phyloP scores from a whole-genome alignment of 257 asterid genomes.

The Knoxia roxburghii region DNA sequence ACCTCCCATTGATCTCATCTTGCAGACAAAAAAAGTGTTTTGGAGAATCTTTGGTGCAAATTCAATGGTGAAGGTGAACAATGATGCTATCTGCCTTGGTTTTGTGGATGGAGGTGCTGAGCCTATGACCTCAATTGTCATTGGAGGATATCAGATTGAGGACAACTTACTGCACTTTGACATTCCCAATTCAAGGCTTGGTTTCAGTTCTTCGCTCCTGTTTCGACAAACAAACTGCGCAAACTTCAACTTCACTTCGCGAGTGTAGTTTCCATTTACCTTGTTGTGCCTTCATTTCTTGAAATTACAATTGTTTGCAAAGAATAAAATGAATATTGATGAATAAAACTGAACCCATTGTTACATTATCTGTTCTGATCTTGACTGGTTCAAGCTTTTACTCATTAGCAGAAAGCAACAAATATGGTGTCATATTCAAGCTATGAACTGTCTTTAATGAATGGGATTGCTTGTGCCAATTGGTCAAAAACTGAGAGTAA shows the following conservation, averaged over 20 bases:
- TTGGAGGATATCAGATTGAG: conserved; percentile 34
- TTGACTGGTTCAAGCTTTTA: not conserved
- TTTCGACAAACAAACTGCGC: conserved; percentile 19
- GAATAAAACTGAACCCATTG: not conserved
- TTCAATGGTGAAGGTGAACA: conserved; percentile 47
- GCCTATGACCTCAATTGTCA: conserved; percentile 40
- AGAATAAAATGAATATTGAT: not conserved
- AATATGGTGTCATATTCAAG: not conserved
- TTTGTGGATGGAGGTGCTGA: conserved; percentile 46
- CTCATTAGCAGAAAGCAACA: not conserved
- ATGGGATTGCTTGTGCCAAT: not conserved
- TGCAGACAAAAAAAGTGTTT: conserved; percentile 12
- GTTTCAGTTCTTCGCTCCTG: conserved; percentile 27
- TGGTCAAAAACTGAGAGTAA: not conserved
- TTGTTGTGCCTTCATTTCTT: not conserved
- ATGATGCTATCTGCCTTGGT: conserved; percentile 40
- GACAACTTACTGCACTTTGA: conserved; percentile 32
- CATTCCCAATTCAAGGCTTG: conserved; percentile 22
- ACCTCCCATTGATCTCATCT: conserved; percentile 25
- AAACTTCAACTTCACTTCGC: conserved; percentile 26
- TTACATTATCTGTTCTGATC: not conserved
- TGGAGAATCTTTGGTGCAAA: conserved; percentile 46
- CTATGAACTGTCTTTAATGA: not conserved
- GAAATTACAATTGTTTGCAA: too few species aligned
- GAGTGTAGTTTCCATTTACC: not conserved